Evolutionary conservation across 2,329 filamentous ascomycete genomes (phyloP).

Genomic region (Lecanicillium sp.): DNA sequence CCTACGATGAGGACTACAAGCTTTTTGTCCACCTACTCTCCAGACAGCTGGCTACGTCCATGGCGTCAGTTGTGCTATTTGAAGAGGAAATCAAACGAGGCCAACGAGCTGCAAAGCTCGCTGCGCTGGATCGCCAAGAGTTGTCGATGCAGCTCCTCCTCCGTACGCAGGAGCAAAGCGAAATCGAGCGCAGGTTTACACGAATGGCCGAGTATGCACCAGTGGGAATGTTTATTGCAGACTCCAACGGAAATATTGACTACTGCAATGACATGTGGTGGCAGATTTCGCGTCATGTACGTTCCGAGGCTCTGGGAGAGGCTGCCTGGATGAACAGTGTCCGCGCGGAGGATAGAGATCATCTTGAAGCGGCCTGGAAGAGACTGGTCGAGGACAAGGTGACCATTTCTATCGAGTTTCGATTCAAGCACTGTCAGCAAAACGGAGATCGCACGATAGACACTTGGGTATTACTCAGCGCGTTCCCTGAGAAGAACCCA

Average conservation of each 20-base stretch:
- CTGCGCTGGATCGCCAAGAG: conserved; percentile 68
- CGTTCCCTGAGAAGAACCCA: conserved; percentile 61
- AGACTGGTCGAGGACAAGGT: conserved; percentile 52
- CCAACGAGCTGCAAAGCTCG: conserved; percentile 63
- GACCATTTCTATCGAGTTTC: conserved; percentile 62
- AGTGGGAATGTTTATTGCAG: conserved; percentile 79
- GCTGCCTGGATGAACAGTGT: conserved; percentile 68
- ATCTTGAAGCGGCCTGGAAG: conserved; percentile 53
- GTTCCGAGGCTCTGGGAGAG: conserved; percentile 42
- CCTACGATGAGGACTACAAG: conserved; percentile 73
- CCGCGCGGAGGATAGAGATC: conserved; percentile 53
- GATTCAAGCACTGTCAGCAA: conserved; percentile 62
- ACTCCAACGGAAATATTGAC: conserved; percentile 59
- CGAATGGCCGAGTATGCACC: conserved; percentile 79
- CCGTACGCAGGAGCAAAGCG: conserved; percentile 51
- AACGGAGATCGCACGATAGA: conserved; percentile 53
- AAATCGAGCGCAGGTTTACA: conserved; percentile 71
- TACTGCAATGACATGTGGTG: conserved; percentile 78
- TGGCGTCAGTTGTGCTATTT: conserved; percentile 74
- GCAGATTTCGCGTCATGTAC: conserved; percentile 60
- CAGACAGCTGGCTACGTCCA: conserved; percentile 67
- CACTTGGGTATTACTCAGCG: conserved; percentile 71
- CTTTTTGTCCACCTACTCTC: conserved; percentile 69
- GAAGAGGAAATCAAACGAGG: conserved; percentile 75
- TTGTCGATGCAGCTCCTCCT: conserved; percentile 67